Conservation (phyloP, 2,329 filamentous ascomycete species). For the Cordyceps tenuipes region DNA sequence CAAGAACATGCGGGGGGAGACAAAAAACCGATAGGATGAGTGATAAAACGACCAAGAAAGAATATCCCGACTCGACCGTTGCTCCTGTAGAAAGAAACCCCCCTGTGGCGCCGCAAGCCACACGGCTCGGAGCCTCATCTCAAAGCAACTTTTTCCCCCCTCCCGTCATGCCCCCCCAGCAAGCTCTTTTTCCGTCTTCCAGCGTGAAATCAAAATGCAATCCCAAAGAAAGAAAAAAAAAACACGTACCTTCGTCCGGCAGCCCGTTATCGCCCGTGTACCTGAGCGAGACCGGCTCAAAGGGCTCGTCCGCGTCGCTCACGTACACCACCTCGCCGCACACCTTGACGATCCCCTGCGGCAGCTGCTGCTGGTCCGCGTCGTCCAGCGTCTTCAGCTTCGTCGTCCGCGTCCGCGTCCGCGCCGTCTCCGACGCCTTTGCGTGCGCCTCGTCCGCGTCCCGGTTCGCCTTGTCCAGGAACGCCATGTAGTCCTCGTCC, state of each 20-base stretch:
- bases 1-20: neutral
- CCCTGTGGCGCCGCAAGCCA: no score
- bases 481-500: constrained; percentile 76
- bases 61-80: neutral
- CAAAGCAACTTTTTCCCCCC: neutral
- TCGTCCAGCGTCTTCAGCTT: constrained; percentile 46
- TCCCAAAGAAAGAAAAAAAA: constrained; percentile 16
- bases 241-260: constrained; percentile 56
- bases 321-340: constrained; percentile 55
- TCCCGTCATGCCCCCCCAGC: no score
- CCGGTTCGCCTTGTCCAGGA: constrained; percentile 79
- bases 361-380: constrained; percentile 49
- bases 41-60: neutral
- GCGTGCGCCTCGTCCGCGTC: constrained; percentile 57
- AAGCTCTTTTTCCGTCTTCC: neutral
- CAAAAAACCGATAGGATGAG: neutral
- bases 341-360: constrained; percentile 44
- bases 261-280: constrained; percentile 45
- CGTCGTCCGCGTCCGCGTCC: constrained; percentile 15
- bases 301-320: constrained; percentile 80
- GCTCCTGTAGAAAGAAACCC: neutral
- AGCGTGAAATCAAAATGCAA: neutral
- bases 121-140: neutral
- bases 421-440: constrained; percentile 20
- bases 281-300: constrained; percentile 64